A percentile compares a stretch with the other conserved stretches of the same genome.
phyloP scores from a whole-genome alignment of 306 rosid genomes.

The Cyclanthera cordifolia region DNA sequence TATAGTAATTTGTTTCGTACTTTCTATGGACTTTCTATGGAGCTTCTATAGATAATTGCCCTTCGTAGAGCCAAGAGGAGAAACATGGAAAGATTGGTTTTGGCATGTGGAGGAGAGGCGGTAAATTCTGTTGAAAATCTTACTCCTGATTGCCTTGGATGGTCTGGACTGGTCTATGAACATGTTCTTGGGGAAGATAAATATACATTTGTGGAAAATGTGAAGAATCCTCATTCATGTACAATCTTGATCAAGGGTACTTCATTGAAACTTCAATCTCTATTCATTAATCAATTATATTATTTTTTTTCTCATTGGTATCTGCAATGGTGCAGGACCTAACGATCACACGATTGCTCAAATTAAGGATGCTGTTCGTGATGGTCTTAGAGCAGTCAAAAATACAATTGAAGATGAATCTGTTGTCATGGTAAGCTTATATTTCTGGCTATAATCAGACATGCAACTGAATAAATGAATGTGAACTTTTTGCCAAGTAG shows the following conservation, averaged over 20 bases:
- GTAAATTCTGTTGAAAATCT: constrained; percentile 84
- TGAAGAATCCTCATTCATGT: constrained; percentile 86
- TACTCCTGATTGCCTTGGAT: constrained; percentile 83
- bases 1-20: constrained; percentile 9
- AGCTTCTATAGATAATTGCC: constrained; percentile 55
- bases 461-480: neutral
- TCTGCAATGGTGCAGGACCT: constrained; percentile 54
- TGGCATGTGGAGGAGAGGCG: constrained; percentile 98
- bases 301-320: constrained; percentile 24
- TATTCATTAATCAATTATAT: constrained; percentile 4
- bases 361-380: constrained; percentile 96
- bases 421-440: constrained; percentile 50
- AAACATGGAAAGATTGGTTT: constrained; percentile 94
- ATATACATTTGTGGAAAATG: constrained; percentile 86
- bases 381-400: constrained; percentile 92
- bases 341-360: constrained; percentile 97
- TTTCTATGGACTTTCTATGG: neutral
- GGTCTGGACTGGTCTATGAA: constrained; percentile 98
- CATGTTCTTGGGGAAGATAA: constrained; percentile 95
- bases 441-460: neutral
- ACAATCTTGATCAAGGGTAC: constrained; percentile 93
- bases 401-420: constrained; percentile 94
- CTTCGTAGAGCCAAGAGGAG: constrained; percentile 96
- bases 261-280: neutral
- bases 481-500: neutral